Conservation (phyloP, 176 grass and related monocot species). For the Musa beccarii region DNA sequence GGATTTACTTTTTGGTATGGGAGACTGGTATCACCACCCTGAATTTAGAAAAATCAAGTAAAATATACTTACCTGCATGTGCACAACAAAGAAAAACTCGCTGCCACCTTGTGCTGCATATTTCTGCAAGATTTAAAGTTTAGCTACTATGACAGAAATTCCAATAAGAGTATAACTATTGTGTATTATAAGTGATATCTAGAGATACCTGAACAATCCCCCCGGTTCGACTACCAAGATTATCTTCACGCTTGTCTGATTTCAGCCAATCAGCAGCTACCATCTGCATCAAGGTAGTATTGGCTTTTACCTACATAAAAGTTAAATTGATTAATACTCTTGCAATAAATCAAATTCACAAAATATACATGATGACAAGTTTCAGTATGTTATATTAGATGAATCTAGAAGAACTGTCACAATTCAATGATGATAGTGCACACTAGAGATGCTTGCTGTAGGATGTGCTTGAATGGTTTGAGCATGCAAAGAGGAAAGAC, state of each 20-base stretch:
- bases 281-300: conserved; percentile 94
- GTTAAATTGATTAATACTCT: no score
- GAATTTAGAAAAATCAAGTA: background rate
- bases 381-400: background rate
- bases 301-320: conserved; percentile 64
- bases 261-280: conserved; percentile 96
- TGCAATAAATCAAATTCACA: background rate
- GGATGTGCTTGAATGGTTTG: no score
- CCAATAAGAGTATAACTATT: conserved; percentile 2
- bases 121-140: conserved; percentile 55
- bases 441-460: no score
- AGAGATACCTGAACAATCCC: conserved; percentile 78
- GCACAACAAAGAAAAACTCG: conserved; percentile 93
- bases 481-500: no score
- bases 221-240: conserved; percentile 61
- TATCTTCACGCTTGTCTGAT: conserved; percentile 93
- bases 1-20: background rate
- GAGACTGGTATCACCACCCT: background rate
- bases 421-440: no score
- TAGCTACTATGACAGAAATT: conserved; percentile 4
- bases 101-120: conserved; percentile 70
- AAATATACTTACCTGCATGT: conserved; percentile 56
- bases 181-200: background rate
- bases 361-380: background rate
- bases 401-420: no score